Base-by-base conservation (phyloP, 352 stramenopile species). In the Lagenidium giganteum region DNA sequence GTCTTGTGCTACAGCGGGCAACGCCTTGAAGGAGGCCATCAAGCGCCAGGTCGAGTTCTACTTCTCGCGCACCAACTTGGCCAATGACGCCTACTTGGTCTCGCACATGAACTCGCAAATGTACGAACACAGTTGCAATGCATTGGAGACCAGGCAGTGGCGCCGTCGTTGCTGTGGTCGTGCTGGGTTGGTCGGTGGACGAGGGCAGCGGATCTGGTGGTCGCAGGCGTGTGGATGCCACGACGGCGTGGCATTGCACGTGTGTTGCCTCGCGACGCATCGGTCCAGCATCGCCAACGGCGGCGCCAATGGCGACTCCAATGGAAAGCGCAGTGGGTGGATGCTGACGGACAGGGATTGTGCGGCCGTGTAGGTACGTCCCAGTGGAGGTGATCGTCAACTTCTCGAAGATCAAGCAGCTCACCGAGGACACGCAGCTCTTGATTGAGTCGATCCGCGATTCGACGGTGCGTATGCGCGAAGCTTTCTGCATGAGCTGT, bases 31-130 rank as follows among this genome's bases (percentile, higher is more conserved):
- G 54, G 54, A 84, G 22, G 78, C 80, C 16, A 78, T 95, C 51
- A 86, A 90, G 57, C 64, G 64, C 53, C 84, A 96, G 54, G 76
- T 96, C 32, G 87, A 96, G 59, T 96, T 95, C 64, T 96, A 96
- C 67, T 95, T 96, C 49, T 96, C 85, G 26, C 80, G 73, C 33
- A 60, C 64, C 46, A 96, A 96, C 46, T 51, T 96, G 17, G 65
- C 75, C 38, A 95, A 84, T 42, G 83, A 95, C 45, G 72, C 78
- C 38, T 95, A 85, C 62, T 69, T 95, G 32, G 81, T 95, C 17
- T 90, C 80, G 43, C 79, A 95, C 43, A 95, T 95, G 83, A 87
- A 93, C 63, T 87, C 80, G 51, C 81, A 92, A 58, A 91, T 93
- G 83, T 92, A 61, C 48, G 64, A 61, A 25, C n/a, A 23, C n/a